Conservation (phyloP, 2,329 filamentous ascomycete genomes). For the Ophiosphaerella narmari region DNA sequence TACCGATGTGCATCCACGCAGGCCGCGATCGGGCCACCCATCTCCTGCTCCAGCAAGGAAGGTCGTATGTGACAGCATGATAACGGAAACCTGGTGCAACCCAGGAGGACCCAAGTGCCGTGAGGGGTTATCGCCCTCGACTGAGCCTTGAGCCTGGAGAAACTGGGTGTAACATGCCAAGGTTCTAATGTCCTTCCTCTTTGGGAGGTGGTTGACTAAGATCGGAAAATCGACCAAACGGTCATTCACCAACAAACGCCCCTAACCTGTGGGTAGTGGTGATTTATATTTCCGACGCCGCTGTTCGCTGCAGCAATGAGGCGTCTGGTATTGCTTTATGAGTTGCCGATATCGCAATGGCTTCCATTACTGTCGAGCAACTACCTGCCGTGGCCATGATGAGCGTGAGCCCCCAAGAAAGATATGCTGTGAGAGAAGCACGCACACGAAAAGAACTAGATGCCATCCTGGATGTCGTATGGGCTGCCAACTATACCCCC, state of each 20-base stretch:
- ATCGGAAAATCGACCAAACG: slow-evolving; percentile 17
- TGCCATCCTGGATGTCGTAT: slow-evolving; percentile 38
- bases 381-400: slow-evolving; percentile 10
- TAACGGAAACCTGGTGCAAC: slow-evolving; percentile 28
- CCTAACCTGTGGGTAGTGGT: slow-evolving; percentile 15
- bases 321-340: slow-evolving; percentile 17
- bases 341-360: slow-evolving; percentile 25
- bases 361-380: slow-evolving; percentile 17
- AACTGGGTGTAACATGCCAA: slow-evolving; percentile 27
- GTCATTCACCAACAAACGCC: slow-evolving; percentile 18
- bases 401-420: slow-evolving; percentile 9
- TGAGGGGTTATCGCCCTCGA: slow-evolving; percentile 21
- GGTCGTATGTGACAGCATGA: slow-evolving; percentile 22
- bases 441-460: slow-evolving; percentile 36
- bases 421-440: slow-evolving; percentile 33
- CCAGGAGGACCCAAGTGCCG: slow-evolving; percentile 14
- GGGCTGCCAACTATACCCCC: slow-evolving; percentile 41
- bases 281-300: slow-evolving; percentile 32
- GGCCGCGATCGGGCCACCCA: slow-evolving; percentile 5
- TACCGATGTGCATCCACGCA: slow-evolving; percentile 1
- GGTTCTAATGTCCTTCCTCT: slow-evolving; percentile 30
- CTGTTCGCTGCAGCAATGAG: slow-evolving; percentile 22
- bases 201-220: slow-evolving; percentile 21
- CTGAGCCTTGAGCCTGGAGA: slow-evolving; percentile 19
- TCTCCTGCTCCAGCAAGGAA: slow-evolving; percentile 27